Conservation (phyloP, 495 filamentous ascomycete species). For the Daldinia loculata region DNA sequence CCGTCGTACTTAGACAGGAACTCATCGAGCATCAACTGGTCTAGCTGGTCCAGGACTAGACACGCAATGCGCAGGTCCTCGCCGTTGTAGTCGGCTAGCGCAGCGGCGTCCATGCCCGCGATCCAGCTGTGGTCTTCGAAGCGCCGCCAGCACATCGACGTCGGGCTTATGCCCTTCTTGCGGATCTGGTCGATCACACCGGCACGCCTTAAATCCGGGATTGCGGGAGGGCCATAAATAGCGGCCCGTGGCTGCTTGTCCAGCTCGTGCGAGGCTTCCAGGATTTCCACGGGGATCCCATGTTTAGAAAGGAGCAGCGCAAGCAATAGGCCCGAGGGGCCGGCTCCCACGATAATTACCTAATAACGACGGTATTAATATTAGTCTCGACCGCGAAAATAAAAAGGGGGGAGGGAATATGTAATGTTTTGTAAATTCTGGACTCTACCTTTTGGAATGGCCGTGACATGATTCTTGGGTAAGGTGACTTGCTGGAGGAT, state of each 20-base stretch:
- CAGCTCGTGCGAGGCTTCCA: slow-evolving; percentile 59
- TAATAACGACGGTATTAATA: slow-evolving; percentile 17
- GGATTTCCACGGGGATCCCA: slow-evolving; percentile 60
- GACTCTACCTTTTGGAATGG: slow-evolving; percentile 37
- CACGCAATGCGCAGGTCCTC: slow-evolving; percentile 52
- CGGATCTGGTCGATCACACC: slow-evolving; percentile 65
- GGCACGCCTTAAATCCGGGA: slow-evolving; percentile 63
- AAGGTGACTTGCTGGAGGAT: background rate
- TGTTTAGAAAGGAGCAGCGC: slow-evolving; percentile 62
- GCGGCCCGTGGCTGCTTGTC: slow-evolving; percentile 65
- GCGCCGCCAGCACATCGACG: slow-evolving; percentile 62
- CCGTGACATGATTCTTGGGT: slow-evolving; percentile 29
- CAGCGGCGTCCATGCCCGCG: slow-evolving; percentile 43
- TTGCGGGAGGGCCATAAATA: slow-evolving; percentile 62
- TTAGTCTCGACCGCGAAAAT: background rate
- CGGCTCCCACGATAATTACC: slow-evolving; percentile 62
- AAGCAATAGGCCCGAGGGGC: slow-evolving; percentile 65
- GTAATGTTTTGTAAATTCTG: background rate
- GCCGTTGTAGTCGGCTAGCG: slow-evolving; percentile 45
- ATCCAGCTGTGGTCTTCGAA: slow-evolving; percentile 49
- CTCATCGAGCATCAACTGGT: slow-evolving; percentile 58
- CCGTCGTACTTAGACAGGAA: slow-evolving; percentile 54
- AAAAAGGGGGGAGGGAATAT: background rate
- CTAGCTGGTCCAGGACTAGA: slow-evolving; percentile 49
- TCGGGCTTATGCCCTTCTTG: slow-evolving; percentile 57